Evolutionary conservation across 495 filamentous ascomycete species (phyloP), one percentile per base, ranked within the genome.

Genomic region (Neurospora cerealis): DNA sequence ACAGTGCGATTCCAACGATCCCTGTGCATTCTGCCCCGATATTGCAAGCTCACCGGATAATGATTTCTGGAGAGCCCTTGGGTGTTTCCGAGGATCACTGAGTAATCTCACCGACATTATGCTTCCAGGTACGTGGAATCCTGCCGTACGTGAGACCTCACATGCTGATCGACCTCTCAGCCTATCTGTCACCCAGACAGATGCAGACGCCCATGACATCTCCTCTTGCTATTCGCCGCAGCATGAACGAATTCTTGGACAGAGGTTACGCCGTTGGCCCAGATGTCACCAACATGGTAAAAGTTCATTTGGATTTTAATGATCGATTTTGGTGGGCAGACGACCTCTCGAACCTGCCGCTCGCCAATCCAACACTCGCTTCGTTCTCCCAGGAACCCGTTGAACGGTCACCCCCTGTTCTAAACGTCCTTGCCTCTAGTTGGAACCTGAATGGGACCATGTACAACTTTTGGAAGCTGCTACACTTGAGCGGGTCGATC

Each of bases 291-390:
- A 77, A 80, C 38, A 78, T 83, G 78, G 84, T 85, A 28, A 85
- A 83, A 75, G 74, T 73, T 7, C 75, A 81, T 48, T 69, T 85
- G n/a, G 85, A 87, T 71, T 86, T 85, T 60, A 81, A 85, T 42
- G 85, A 87, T 54, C 83, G 83, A 0, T 87, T 87, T 66, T 87
- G 84, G 84, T 87, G 84, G 84, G 86, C 85, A 21, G 85, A 86
- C 69, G 85, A 86, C 72, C 78, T 85, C 10, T 82, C 84, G 32
- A 83, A 76, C 70, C 73, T 84, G 13, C 83, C 84, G n/a, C 83
- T 80, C 62, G 74, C 80, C 5, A 86, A 84, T 73, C 84, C 83
- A 6, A 79, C 82, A 7, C 74, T 81, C 15, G 81, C 83, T 10
- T 80, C 79, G 17, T 86, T 82, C 75, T 80, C 79, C 34, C 82